Base-by-base conservation (phyloP, 179 eudicot genomes). In the Heliamphora pulchella region DNA sequence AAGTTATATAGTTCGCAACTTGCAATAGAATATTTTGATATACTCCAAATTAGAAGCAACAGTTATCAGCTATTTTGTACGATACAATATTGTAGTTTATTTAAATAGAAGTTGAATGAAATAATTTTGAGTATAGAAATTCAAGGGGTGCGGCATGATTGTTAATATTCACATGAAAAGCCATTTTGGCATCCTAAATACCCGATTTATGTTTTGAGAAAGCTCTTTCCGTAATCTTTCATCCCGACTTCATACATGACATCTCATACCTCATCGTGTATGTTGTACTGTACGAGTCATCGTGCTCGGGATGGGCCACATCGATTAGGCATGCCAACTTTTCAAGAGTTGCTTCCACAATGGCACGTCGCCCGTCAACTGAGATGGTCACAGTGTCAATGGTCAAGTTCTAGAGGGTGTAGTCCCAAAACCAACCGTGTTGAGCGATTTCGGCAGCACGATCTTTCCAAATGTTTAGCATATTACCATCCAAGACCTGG, bases 221-320 rank as follows among this genome's bases (percentile, higher is more conserved):
- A 79, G 94, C 97, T 62, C 99, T 98, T 83, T 92, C 94, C 2
- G 86, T 87, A 78, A 96, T 96, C 89, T 92, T 96, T 98, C 99
- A 96, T 46, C 91, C 97, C 9, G 94, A 85, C 4, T 76, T 78
- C 8, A 81, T 86, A 76, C 57, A 82, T 9, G 86, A 85, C 94
- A 96, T 85, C 88, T 96, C 96, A 80, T 96, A 96, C 86, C 99
- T 88, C 5, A 94, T 92, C 8, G 98, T 94, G 84, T 96, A 96
- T 18, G 91, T 86, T 80, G 91, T 82, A 81, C 80, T 84, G 82
- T 92, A 91, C 4, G 98, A 92, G 86, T 92, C 97, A 72, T 91
- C 86, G 77, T 89, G 84, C 85, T 94, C 92, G 2, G 97, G 93
- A 65, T 91, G 86, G 43, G 81, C 83, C 62, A 84, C 76, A 86